Evolutionary conservation across 805 yeast species (phyloP).

Genomic region (Sporopachydermia lactativora): DNA sequence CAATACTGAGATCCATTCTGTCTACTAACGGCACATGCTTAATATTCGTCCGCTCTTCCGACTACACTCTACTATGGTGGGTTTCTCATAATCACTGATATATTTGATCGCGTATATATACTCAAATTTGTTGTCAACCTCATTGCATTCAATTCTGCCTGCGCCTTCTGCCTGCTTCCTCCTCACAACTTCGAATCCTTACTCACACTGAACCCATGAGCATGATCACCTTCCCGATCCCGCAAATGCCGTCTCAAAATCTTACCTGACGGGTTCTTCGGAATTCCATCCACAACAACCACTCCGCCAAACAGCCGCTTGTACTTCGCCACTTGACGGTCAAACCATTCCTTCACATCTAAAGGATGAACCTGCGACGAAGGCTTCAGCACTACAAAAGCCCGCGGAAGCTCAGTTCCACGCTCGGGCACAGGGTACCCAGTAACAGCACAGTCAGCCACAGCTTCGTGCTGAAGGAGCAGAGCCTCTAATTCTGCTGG

Average conservation of each 20-base stretch:
- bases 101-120: too few relatives aligned
- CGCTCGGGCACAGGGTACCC: slow-evolving; percentile 10
- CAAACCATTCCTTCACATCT: slow-evolving; percentile 3
- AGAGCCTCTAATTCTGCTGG: slow-evolving; percentile 15
- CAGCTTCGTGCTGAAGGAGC: slow-evolving; percentile 11
- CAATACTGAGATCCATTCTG: too few relatives aligned
- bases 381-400: slow-evolving; percentile 11
- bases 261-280: slow-evolving; percentile 2
- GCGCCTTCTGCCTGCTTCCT: too few relatives aligned
- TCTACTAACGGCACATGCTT: too few relatives aligned
- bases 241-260: slow-evolving; percentile 1
- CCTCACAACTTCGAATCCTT: background rate
- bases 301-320: slow-evolving; percentile 3
- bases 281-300: background rate
- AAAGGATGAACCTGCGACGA: slow-evolving; percentile 12
- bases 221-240: background rate
- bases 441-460: slow-evolving; percentile 13
- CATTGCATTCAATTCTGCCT: too few relatives aligned
- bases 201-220: background rate
- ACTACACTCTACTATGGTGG: too few relatives aligned
- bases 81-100: too few relatives aligned
- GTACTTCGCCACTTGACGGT: slow-evolving; percentile 2
- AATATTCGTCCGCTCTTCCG: too few relatives aligned
- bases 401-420: slow-evolving; percentile 15
- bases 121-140: too few relatives aligned